phyloP scores from a whole-genome alignment of 495 filamentous ascomycete species.

The Podospora comata region DNA sequence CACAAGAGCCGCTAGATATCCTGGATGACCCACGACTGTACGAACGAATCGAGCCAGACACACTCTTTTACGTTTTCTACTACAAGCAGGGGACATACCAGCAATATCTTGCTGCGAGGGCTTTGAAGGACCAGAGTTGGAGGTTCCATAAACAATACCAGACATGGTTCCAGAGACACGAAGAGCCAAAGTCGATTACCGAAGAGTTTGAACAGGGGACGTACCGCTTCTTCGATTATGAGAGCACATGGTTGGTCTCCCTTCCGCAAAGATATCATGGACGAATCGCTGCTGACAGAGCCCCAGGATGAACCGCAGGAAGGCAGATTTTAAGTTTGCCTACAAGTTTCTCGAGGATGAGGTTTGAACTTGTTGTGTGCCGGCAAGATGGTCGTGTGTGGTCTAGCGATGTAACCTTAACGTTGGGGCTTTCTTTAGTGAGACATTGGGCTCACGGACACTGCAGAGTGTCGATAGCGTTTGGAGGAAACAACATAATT shows the following conservation, averaged over 20 bases:
- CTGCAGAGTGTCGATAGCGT: background rate
- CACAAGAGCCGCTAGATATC: slow-evolving; percentile 83
- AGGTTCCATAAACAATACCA: slow-evolving; percentile 99
- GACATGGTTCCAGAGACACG: slow-evolving; percentile 98
- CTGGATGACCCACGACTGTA: slow-evolving; percentile 90
- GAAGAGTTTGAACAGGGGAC: slow-evolving; percentile 98
- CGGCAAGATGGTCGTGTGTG: background rate
- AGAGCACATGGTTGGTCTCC: slow-evolving; percentile 91
- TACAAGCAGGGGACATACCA: slow-evolving; percentile 95
- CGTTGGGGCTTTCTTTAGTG: background rate
- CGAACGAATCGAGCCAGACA: slow-evolving; percentile 85
- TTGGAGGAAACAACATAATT: background rate
- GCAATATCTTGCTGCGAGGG: slow-evolving; percentile 93
- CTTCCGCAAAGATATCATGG: background rate
- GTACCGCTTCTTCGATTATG: slow-evolving; percentile 98
- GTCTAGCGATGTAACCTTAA: background rate
- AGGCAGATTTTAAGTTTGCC: slow-evolving; percentile 96
- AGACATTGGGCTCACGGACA: background rate
- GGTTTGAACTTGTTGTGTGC: slow-evolving; percentile 8
- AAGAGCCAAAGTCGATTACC: slow-evolving; percentile 96
- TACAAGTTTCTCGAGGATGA: slow-evolving; percentile 71
- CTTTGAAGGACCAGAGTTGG: slow-evolving; percentile 95
- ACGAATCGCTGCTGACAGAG: background rate
- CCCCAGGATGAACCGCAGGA: slow-evolving; percentile 94
- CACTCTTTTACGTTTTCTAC: slow-evolving; percentile 98